These are phyloP conservation scores for Xylaria sp. DNA, from an alignment of 2,329 filamentous ascomycete genomes.

Conservation along the genomic window DNA sequence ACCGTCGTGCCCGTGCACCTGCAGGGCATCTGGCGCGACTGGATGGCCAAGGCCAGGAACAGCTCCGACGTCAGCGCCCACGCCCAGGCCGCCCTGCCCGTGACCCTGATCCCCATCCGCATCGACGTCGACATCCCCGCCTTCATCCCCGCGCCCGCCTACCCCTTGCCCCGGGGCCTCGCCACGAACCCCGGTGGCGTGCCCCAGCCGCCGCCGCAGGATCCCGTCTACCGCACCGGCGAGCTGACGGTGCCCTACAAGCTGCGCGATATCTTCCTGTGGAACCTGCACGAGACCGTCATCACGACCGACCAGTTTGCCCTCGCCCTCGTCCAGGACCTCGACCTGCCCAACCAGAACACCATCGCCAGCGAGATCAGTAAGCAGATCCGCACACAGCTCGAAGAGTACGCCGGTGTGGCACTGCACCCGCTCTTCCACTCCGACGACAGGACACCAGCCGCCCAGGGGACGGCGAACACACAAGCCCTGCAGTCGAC, in stretches of 20 bases:
- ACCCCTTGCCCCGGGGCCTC: conserved; percentile 71
- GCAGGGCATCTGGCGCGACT: conserved; percentile 93
- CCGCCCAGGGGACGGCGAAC: conserved; percentile 34
- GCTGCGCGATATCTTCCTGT: conserved; percentile 93
- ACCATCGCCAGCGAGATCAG: conserved; percentile 82
- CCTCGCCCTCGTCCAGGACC: conserved; percentile 87
- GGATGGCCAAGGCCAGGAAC: conserved; percentile 82
- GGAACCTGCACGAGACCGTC: conserved; percentile 95
- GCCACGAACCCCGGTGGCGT: conserved; percentile 60
- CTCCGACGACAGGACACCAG: conserved; percentile 52
- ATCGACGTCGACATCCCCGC: conserved; percentile 93
- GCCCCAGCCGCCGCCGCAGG: no score
- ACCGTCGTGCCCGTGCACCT: conserved; percentile 80
- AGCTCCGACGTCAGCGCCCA: conserved; percentile 70
- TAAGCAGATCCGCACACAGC: conserved; percentile 91
- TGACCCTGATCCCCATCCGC: conserved; percentile 93
- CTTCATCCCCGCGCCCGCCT: conserved; percentile 73
- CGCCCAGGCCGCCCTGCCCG: conserved; percentile 78
- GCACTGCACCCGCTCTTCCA: conserved; percentile 94
- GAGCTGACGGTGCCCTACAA: conserved; percentile 87
- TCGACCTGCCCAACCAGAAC: conserved; percentile 84
- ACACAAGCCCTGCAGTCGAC: conserved; percentile 40
- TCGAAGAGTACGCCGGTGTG: conserved; percentile 95
- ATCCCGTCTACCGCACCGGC: conserved; percentile 78
- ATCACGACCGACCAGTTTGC: conserved; percentile 97